A percentile compares a stretch with the other conserved stretches of the same genome.
These are phyloP conservation scores for Rhodotorula sp. DNA, from an alignment of 1,284 basidiomycete species.

Conservation along the genomic window DNA sequence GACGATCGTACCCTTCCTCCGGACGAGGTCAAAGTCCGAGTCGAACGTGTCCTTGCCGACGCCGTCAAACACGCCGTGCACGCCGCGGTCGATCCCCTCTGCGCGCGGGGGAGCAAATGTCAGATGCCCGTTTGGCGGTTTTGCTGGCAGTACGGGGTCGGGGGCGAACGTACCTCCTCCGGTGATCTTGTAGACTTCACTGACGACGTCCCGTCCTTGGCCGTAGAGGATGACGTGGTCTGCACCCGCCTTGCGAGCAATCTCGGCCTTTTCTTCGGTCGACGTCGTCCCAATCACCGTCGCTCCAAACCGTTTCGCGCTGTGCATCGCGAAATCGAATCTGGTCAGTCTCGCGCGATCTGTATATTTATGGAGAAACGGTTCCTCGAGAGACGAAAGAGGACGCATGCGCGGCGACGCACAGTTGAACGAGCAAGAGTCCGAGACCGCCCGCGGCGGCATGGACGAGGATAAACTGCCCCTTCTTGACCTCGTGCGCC, in stretches of 20 bases:
- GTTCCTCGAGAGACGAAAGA: background rate
- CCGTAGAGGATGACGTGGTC: constrained; percentile 82
- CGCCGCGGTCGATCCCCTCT: constrained; percentile 56
- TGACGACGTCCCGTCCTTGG: constrained; percentile 58
- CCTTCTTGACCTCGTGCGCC: constrained; percentile 71
- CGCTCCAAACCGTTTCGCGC: constrained; percentile 59
- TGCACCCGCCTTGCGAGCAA: constrained; percentile 79
- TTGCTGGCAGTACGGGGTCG: too few relatives aligned
- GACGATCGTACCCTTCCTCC: constrained; percentile 58
- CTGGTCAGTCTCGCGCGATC: too few relatives aligned
- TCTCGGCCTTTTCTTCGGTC: constrained; percentile 72
- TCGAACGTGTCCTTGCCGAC: constrained; percentile 83
- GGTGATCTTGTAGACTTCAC: constrained; percentile 60
- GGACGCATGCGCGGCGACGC: constrained; percentile 8
- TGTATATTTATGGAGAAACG: background rate
- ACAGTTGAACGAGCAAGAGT: constrained; percentile 55
- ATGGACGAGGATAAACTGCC: constrained; percentile 62
- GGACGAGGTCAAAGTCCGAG: constrained; percentile 40
- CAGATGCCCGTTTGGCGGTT: background rate
- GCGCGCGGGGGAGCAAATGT: constrained; percentile 42
- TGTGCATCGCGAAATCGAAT: background rate
- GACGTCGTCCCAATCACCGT: constrained; percentile 94
- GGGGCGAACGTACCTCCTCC: constrained; percentile 37
- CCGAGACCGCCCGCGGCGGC: constrained; percentile 80
- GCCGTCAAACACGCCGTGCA: constrained; percentile 81